Conservation (phyloP, 495 filamentous ascomycete genomes). For the Glonium stellatum region DNA sequence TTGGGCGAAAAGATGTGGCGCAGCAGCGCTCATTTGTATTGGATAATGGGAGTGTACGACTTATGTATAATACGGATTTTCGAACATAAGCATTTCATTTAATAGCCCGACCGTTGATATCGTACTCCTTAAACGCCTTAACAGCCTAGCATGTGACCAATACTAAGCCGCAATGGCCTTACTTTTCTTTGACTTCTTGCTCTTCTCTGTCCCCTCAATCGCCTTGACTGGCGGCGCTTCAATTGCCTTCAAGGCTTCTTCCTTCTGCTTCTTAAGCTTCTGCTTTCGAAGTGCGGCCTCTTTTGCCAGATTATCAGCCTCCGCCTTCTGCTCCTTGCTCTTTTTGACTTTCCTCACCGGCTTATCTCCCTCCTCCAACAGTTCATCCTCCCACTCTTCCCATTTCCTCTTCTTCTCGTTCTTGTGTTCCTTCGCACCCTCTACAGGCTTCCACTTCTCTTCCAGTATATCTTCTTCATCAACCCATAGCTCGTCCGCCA, state of each 20-base stretch:
- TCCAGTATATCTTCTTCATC: conserved; percentile 71
- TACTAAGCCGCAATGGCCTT: not conserved
- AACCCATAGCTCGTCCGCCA: conserved; percentile 83
- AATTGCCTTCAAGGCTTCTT: conserved; percentile 38
- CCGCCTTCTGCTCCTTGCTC: conserved; percentile 47
- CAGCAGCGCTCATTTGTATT: not conserved
- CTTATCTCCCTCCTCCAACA: conserved; percentile 41
- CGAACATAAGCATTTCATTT: not conserved
- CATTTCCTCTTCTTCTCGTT: conserved; percentile 33
- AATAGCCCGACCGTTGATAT: not conserved
- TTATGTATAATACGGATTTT: not conserved
- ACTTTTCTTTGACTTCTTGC: conserved; percentile 1
- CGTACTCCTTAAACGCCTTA: conserved; percentile 4
- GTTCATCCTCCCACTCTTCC: conserved; percentile 29
- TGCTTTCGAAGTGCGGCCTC: conserved; percentile 35
- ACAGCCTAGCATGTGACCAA: not conserved
- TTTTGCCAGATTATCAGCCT: conserved; percentile 37
- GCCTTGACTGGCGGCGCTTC: conserved; percentile 21
- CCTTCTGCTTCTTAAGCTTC: conserved; percentile 45
- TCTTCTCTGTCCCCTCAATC: conserved; percentile 1
- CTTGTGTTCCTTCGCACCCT: conserved; percentile 36
- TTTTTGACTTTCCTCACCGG: conserved; percentile 45
- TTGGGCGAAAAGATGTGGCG: not conserved
- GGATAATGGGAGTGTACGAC: not conserved
- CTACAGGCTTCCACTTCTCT: conserved; percentile 40